These are phyloP conservation scores for Clavispora asparagi DNA, from an alignment of 805 yeast species.

Conservation along the genomic window DNA sequence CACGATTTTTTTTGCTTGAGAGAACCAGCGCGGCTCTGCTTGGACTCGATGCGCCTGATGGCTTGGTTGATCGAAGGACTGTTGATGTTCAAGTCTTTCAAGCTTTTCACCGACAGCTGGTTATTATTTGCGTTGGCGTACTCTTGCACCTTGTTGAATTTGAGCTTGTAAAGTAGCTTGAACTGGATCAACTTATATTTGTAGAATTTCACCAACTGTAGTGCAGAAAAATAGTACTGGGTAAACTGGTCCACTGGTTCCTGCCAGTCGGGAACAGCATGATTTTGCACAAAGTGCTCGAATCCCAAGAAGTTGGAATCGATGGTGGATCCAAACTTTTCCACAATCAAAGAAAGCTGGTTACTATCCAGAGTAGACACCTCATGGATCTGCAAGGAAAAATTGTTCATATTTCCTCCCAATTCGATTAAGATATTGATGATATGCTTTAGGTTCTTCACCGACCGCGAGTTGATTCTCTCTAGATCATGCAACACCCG, in stretches of 20 bases:
- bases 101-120: conserved; percentile 18
- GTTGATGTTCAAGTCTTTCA: conserved; percentile 28
- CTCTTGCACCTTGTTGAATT: conserved; percentile 35
- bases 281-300: conserved; percentile 38
- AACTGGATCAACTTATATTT: conserved; percentile 49
- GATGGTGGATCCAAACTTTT: conserved; percentile 48
- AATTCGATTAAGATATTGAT: conserved; percentile 42
- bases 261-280: conserved; percentile 39
- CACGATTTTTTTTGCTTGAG: conserved; percentile 29
- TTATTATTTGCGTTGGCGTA: conserved; percentile 22
- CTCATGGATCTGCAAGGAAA: conserved; percentile 42
- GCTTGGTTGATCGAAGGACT: conserved; percentile 37
- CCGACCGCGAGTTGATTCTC: conserved; percentile 29
- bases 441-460: conserved; percentile 35
- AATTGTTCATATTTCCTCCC: conserved; percentile 54
- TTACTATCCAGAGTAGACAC: conserved; percentile 16
- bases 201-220: conserved; percentile 44
- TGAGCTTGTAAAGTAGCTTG: conserved; percentile 34
- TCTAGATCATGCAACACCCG: conserved; percentile 33
- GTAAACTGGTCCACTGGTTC: conserved; percentile 48
- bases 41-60: conserved; percentile 25
- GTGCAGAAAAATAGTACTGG: conserved; percentile 38
- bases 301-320: conserved; percentile 47
- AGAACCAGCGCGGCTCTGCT: conserved; percentile 14
- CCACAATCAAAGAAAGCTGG: conserved; percentile 32